Evolutionary conservation across 768 basidiomycete species (phyloP), one percentile per base, ranked within the genome.

Genomic region (Mycena rosella): DNA sequence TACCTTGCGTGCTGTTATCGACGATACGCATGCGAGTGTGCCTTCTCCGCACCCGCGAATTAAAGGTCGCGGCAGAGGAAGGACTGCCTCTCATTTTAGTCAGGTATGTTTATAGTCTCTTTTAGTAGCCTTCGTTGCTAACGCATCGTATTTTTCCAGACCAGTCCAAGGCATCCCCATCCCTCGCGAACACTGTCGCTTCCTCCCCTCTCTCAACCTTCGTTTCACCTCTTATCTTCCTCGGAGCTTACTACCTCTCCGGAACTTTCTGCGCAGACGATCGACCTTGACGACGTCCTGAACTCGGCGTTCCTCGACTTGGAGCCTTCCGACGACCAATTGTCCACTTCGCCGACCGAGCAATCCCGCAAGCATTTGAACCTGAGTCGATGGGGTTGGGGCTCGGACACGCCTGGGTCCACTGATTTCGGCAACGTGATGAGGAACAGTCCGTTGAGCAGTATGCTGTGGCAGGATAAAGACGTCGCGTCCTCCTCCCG

Each of bases 201-300:
- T 72, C 73, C 63, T 77, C 68, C 67, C 76, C 62, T 67, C 73
- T 63, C 56, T 77, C 72, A 52, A 71, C 75, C 70, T 66, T 74
- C 73, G 73, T 65, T 75, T 75, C 72, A 78, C 52, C 70, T 79
- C 45, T 74, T 78, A 60, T 79, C 81, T 5, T 80, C 82, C 42
- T 82, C 82, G 52, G 83, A 82, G 26, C 69, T 74, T 78, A 52
- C 77, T 54, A 76, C 76, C 40, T 77, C 78, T 20, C 77, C 82
- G 5, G 80, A 83, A 17, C 75, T 79, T 27, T 29, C 85, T 27
- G 79, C 87, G 17, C 86, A 89, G 65, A 82, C 87, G 14, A 87
- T 91, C 48, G 85, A 87, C 67, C 84, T 95, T 24, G 88, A 92
- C 72, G 93, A 95, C 71, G 92, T 95, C 20, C 82, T 95, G 38